A percentile compares a stretch with the other conserved stretches of the same genome.
phyloP scores from a whole-genome alignment of 1,284 basidiomycete genomes.

The Lentinus polychrous region DNA sequence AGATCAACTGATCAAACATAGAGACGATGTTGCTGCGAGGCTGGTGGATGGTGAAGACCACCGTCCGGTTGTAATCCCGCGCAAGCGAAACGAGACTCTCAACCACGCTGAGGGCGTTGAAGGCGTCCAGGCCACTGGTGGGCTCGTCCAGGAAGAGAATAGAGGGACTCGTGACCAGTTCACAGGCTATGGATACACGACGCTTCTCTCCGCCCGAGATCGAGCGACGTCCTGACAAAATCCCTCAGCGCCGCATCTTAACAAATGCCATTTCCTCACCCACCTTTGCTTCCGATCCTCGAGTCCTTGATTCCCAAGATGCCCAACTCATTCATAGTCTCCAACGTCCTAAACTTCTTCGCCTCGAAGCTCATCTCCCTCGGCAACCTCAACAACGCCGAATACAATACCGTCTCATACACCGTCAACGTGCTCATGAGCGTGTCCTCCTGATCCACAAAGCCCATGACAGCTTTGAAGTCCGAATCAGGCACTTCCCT shows the following conservation, averaged over 20 bases:
- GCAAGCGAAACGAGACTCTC: slow-evolving; percentile 85
- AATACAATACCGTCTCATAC: slow-evolving; percentile 95
- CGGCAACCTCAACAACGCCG: slow-evolving; percentile 84
- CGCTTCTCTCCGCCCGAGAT: slow-evolving; percentile 97
- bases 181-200: slow-evolving; percentile 95
- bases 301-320: slow-evolving; percentile 88
- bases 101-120: slow-evolving; percentile 93
- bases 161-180: slow-evolving; percentile 92
- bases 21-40: slow-evolving; percentile 97
- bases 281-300: slow-evolving; percentile 82
- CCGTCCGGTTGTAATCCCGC: slow-evolving; percentile 87
- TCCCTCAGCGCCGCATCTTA: background rate
- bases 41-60: slow-evolving; percentile 97
- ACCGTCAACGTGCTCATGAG: slow-evolving; percentile 95
- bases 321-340: slow-evolving; percentile 94
- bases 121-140: slow-evolving; percentile 91
- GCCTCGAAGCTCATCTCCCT: slow-evolving; percentile 92
- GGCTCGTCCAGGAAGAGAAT: slow-evolving; percentile 97
- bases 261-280: slow-evolving; percentile 6
- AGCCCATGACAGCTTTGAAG: slow-evolving; percentile 86
- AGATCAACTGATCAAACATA: slow-evolving; percentile 86
- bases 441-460: slow-evolving; percentile 97
- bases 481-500: slow-evolving; percentile 67
- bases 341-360: slow-evolving; percentile 90
- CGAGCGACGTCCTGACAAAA: slow-evolving; percentile 61